Percentiles rank a stretch among this genome's conserved stretches.
phyloP scores from a whole-genome alignment of 2,329 filamentous ascomycete species.

The Metarhizium sp. region DNA sequence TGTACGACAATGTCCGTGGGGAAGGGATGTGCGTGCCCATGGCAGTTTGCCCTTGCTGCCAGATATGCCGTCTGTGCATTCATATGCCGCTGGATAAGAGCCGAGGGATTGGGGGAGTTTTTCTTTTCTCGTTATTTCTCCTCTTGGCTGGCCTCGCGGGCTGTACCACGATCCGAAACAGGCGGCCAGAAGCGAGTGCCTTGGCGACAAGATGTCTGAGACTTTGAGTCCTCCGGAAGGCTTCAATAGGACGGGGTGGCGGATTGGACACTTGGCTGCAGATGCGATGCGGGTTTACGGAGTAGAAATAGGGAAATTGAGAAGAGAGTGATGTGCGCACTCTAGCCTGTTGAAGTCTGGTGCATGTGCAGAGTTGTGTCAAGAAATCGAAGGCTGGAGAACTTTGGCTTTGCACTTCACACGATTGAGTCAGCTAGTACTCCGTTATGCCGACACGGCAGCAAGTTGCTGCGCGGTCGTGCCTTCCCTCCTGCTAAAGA shows the following conservation, averaged over 20 bases:
- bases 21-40: not conserved
- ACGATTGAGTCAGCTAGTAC: not conserved
- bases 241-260: not conserved
- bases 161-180: not conserved
- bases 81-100: not conserved
- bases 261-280: not conserved
- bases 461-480: too few species aligned
- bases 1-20: not conserved
- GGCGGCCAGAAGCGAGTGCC: not conserved
- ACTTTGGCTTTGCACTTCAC: not conserved
- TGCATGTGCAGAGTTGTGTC: not conserved
- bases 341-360: not conserved
- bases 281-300: not conserved
- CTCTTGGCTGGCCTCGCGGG: not conserved
- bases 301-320: not conserved
- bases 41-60: not conserved
- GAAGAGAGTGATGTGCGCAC: not conserved
- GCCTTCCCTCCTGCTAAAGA: too few species aligned
- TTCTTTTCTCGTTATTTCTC: not conserved
- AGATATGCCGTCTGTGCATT: slow-evolving; percentile 1
- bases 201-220: not conserved
- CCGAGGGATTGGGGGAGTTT: not conserved
- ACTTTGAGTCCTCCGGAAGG: not conserved
- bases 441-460: too few species aligned
- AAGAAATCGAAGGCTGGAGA: not conserved